These are phyloP conservation scores for Penicillium palitans DNA, from an alignment of 2,329 filamentous ascomycete genomes.

Conservation along the genomic window DNA sequence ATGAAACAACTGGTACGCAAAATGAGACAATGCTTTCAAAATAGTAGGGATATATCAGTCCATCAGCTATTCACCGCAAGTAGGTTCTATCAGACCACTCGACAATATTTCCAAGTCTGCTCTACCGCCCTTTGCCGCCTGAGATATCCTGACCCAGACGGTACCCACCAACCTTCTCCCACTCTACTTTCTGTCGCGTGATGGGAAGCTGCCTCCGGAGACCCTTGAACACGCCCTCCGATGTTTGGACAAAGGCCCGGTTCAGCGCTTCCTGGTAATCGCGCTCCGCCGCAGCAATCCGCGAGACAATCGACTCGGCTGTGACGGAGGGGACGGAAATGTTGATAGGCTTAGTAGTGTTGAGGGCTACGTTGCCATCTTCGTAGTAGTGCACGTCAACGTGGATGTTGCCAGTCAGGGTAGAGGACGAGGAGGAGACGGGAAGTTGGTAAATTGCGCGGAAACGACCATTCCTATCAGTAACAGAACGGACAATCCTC, in stretches of 20 bases:
- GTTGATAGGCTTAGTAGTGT: conserved; percentile 77
- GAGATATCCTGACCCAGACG: conserved; percentile 78
- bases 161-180: conserved; percentile 97
- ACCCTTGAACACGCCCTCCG: conserved; percentile 93
- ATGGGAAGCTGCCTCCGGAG: conserved; percentile 90
- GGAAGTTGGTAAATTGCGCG: conserved; percentile 81
- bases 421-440: conserved; percentile 58
- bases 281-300: conserved; percentile 78
- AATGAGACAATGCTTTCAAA: conserved; percentile 5
- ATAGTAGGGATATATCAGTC: conserved; percentile 4
- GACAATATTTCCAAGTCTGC: not conserved
- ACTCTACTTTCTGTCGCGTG: conserved; percentile 97
- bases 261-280: conserved; percentile 97
- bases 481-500: not conserved
- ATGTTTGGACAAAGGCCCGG: conserved; percentile 80
- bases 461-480: conserved; percentile 86
- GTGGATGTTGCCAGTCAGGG: conserved; percentile 76
- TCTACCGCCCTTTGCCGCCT: conserved; percentile 55
- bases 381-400: conserved; percentile 99
- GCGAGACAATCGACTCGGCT: conserved; percentile 70
- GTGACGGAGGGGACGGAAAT: conserved; percentile 62
- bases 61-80: not conserved
- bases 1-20: not conserved
- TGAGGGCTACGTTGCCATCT: conserved; percentile 91
- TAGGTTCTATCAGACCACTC: conserved; percentile 3